Conservation (phyloP, 2,329 filamentous ascomycete genomes). For the Helotiales sp. region DNA sequence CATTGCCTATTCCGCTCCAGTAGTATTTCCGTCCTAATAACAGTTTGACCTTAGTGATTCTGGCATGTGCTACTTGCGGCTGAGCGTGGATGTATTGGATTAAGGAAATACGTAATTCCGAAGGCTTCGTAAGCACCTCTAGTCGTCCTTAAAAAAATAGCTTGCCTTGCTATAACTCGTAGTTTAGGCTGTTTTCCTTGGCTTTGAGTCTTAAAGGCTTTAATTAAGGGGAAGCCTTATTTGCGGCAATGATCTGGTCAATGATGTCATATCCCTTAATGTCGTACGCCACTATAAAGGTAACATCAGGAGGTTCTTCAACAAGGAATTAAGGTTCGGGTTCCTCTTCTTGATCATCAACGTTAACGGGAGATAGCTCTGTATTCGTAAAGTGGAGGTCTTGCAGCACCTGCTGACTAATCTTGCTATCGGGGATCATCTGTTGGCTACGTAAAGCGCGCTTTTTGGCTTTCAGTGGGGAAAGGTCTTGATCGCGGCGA, state of each 20-base stretch:
- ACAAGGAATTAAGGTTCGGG: background rate
- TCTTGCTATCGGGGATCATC: too few relatives aligned
- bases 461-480: too few relatives aligned
- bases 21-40: background rate
- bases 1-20: background rate
- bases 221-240: background rate
- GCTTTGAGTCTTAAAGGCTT: background rate
- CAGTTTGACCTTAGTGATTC: background rate
- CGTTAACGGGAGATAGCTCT: too few relatives aligned
- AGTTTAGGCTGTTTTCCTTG: background rate
- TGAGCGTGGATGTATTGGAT: background rate
- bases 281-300: background rate
- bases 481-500: too few relatives aligned
- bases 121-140: background rate
- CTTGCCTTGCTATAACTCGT: background rate
- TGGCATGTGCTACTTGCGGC: background rate
- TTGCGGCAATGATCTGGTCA: background rate
- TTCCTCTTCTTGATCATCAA: background rate
- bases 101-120: background rate
- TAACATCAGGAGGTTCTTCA: too few relatives aligned
- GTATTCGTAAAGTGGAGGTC: too few relatives aligned
- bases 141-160: background rate
- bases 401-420: too few relatives aligned
- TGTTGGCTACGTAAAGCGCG: too few relatives aligned
- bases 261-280: background rate